phyloP scores from a whole-genome alignment of 1,284 basidiomycete species.

The Sphaerobolus stellatus region DNA sequence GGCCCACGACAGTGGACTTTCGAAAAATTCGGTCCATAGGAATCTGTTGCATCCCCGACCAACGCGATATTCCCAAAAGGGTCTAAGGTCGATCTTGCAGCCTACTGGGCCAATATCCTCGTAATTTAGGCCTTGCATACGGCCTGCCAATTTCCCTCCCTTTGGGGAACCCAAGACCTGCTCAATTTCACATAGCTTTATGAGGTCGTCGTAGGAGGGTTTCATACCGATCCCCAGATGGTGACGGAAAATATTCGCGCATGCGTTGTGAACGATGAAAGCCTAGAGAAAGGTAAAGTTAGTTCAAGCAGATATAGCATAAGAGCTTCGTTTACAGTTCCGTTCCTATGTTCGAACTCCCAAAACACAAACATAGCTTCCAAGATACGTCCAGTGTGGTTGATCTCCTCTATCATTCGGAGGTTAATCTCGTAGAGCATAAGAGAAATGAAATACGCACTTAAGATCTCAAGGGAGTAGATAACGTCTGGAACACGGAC shows the following conservation, averaged over 20 bases:
- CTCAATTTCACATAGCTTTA: constrained; percentile 19
- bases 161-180: constrained; percentile 21
- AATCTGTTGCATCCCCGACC: constrained; percentile 18
- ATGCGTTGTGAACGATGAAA: constrained; percentile 18
- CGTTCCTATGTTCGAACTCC: too few relatives aligned
- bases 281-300: constrained; percentile 13
- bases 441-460: too few relatives aligned
- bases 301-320: too few relatives aligned
- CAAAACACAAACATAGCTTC: too few relatives aligned
- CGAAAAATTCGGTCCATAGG: constrained; percentile 19
- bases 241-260: constrained; percentile 20
- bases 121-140: constrained; percentile 22
- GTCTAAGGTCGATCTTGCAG: constrained; percentile 22
- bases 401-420: too few relatives aligned
- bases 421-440: too few relatives aligned
- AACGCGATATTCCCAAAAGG: constrained; percentile 19
- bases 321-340: too few relatives aligned
- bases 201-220: constrained; percentile 7
- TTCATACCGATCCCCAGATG: constrained; percentile 12
- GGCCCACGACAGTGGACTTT: constrained; percentile 19
- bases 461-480: too few relatives aligned
- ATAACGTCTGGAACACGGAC: too few relatives aligned
- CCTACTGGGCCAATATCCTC: constrained; percentile 16
- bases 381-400: too few relatives aligned
- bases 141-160: constrained; percentile 16